Percentiles rank a stretch among this genome's conserved stretches.
Conservation (phyloP, 2,329 filamentous ascomycete genomes). For the Botrytis paeoniae region DNA sequence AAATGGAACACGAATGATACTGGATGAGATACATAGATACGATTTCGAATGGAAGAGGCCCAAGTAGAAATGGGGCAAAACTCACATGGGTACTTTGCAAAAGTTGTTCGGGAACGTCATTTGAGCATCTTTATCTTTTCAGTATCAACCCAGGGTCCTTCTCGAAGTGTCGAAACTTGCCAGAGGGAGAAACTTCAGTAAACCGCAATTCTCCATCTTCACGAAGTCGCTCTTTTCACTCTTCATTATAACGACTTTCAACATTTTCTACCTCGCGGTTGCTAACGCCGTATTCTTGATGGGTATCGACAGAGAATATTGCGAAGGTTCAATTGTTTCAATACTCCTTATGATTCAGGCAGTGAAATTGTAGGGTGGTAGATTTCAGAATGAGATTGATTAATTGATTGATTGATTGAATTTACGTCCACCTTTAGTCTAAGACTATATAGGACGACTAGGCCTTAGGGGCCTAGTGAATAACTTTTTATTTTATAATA, state of each 20-base stretch:
- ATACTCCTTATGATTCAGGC: not conserved
- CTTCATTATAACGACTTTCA: not conserved
- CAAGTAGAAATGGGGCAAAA: not conserved
- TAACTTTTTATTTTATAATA: no score
- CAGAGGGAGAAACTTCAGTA: not conserved
- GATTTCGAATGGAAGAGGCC: no score
- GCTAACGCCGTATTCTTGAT: not conserved
- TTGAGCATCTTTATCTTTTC: not conserved
- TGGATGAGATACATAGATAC: no score
- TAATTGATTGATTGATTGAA: no score
- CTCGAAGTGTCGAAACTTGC: not conserved
- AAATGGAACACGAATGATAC: not conserved
- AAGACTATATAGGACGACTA: no score
- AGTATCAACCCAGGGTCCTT: not conserved
- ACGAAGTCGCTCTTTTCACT: not conserved
- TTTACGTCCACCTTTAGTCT: no score
- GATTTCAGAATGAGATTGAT: not conserved
- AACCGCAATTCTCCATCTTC: not conserved
- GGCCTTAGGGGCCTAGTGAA: no score
- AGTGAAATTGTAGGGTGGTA: not conserved
- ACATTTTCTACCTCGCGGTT: not conserved
- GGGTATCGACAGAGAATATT: not conserved
- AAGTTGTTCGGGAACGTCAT: not conserved
- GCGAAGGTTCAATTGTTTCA: not conserved
- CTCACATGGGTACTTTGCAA: not conserved